Percentiles rank a stretch among this genome's conserved stretches.
phyloP scores from a whole-genome alignment of 345 rosid genomes.

The Pugionium cornutum region DNA sequence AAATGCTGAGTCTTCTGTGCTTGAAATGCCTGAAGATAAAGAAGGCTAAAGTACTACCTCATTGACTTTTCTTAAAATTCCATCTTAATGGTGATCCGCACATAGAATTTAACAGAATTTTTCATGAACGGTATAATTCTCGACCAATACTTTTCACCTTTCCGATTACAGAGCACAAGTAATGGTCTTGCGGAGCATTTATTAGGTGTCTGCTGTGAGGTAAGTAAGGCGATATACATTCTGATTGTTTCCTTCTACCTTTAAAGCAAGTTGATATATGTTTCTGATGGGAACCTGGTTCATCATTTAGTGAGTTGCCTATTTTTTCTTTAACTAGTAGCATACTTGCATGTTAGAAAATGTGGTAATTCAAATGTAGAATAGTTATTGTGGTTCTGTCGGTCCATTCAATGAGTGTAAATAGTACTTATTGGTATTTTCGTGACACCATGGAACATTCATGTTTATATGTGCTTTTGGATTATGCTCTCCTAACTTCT shows the following conservation, averaged over 20 bases:
- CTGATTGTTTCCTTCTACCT: constrained; percentile 21
- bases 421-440: constrained; percentile 6
- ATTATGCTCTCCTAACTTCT: constrained; percentile 16
- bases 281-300: no score
- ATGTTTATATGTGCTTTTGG: constrained; percentile 17
- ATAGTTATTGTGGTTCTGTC: constrained; percentile 9
- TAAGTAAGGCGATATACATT: constrained; percentile 40
- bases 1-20: constrained; percentile 74
- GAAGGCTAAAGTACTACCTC: constrained; percentile 61
- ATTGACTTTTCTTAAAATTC: not conserved
- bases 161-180: constrained; percentile 54
- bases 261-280: constrained; percentile 7
- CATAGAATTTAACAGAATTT: constrained; percentile 6
- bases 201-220: constrained; percentile 81
- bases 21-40: constrained; percentile 84
- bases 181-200: constrained; percentile 70
- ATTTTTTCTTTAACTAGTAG: not conserved
- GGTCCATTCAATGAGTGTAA: constrained; percentile 15
- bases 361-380: not conserved
- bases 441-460: constrained; percentile 12
- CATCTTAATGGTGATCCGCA: constrained; percentile 7
- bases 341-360: constrained; percentile 15
- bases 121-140: not conserved
- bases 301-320: no score
- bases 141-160: constrained; percentile 32